phyloP scores from a whole-genome alignment of 2,329 filamentous ascomycete species.

The Chrysoporthe puriensis region DNA sequence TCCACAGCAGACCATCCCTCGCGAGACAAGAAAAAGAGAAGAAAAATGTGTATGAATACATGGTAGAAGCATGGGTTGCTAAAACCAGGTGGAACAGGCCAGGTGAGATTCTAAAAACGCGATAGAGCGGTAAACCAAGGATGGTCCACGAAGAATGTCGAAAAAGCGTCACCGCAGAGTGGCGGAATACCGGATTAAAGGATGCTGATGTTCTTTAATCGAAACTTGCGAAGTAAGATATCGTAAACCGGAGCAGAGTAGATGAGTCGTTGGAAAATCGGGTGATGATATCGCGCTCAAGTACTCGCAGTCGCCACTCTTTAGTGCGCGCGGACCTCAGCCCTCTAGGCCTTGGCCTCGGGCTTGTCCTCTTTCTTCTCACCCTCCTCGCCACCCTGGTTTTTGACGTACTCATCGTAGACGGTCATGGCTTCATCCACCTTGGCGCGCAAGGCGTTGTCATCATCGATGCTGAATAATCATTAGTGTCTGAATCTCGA shows the following conservation, averaged over 20 bases:
- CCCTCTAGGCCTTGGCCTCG: slow-evolving; percentile 53
- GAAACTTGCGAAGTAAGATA: slow-evolving; percentile 13
- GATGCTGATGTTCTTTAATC: slow-evolving; percentile 18
- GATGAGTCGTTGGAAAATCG: slow-evolving; percentile 15
- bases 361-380: slow-evolving; percentile 57
- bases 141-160: slow-evolving; percentile 24
- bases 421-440: slow-evolving; percentile 96
- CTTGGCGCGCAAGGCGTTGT: slow-evolving; percentile 87
- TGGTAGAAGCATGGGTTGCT: slow-evolving; percentile 25
- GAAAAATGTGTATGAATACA: slow-evolving; percentile 24
- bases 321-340: slow-evolving; percentile 14
- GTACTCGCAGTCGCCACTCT: slow-evolving; percentile 15
- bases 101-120: slow-evolving; percentile 13
- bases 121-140: slow-evolving; percentile 13
- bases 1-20: slow-evolving; percentile 16
- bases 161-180: slow-evolving; percentile 20
- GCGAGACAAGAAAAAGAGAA: slow-evolving; percentile 15
- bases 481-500: slow-evolving; percentile 27
- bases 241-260: slow-evolving; percentile 15
- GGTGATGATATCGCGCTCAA: slow-evolving; percentile 23
- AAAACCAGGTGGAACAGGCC: slow-evolving; percentile 23
- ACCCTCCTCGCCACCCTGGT: slow-evolving; percentile 53
- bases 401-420: slow-evolving; percentile 98
- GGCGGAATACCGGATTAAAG: slow-evolving; percentile 26
- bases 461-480: slow-evolving; percentile 77